These are phyloP conservation scores for Cocos nucifera DNA, from an alignment of 176 grass and related monocot genomes.

Conservation along the genomic window DNA sequence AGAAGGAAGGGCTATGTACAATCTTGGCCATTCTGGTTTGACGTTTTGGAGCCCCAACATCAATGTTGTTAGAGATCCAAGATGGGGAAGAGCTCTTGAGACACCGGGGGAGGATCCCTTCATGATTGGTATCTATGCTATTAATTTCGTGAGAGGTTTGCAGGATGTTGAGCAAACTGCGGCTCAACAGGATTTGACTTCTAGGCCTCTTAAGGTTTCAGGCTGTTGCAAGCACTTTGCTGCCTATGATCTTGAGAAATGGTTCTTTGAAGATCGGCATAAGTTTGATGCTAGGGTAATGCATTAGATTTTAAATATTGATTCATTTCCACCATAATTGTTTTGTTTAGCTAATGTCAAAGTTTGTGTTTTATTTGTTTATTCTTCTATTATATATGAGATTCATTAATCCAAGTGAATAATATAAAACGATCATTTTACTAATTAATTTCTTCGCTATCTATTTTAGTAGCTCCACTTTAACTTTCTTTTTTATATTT, in stretches of 20 bases:
- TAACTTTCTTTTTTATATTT: no score
- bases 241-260: neutral
- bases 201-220: neutral
- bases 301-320: neutral
- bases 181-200: neutral
- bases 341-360: no score
- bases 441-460: no score
- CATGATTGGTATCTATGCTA: neutral
- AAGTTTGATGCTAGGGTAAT: neutral
- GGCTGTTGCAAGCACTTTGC: slow-evolving; percentile 7
- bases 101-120: neutral
- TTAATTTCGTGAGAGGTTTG: neutral
- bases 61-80: slow-evolving; percentile 1
- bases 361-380: no score
- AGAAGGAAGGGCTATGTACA: slow-evolving; percentile 1
- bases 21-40: neutral
- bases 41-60: slow-evolving; percentile 11
- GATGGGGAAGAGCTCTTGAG: slow-evolving; percentile 4
- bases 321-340: neutral
- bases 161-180: neutral
- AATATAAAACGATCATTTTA: no score
- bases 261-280: neutral
- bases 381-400: no score
- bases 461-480: no score
- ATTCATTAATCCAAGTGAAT: no score